Base-by-base conservation (phyloP, 805 yeast species). In the Candida railenensis region DNA sequence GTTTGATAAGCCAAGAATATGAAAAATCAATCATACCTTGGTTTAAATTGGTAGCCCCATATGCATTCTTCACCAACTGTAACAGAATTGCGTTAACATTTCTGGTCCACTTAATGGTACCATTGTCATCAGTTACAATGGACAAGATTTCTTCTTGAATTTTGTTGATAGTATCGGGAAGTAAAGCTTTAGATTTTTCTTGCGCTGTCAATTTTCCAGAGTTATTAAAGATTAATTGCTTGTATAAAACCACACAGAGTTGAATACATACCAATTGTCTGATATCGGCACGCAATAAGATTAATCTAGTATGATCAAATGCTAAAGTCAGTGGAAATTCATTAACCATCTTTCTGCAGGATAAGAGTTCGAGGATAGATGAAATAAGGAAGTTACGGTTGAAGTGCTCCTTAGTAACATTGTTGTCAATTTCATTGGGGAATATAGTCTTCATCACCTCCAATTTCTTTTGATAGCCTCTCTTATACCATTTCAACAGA, bases 21-120 rank as follows among this genome's bases (percentile, higher is more conserved):
- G 86, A 80, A 62, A 89, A 85, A 44, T 77, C 80, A 39, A 81
- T 71, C 56, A 73, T 55, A 15, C 62, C 52, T 48, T 76, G 77
- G 0, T 76, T 63, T 37, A 66, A 49, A 50, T 53, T 55, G 16
- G 55, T 52, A 4, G 34, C 40, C 4, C 40, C 40, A 20, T 42
- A 34, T 16, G 67, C 66, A 38, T 66, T 69, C 53, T 78, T 77
- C 30, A 78, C 77, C 42, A 86, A 58, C 59, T 85, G 95, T 49
- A 89, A 73, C 3, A 92, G 79, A 51, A 89, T 80, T 14, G 86
- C 74, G 52, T 81, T 77, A 21, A 88, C 79, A 63, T 89, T 89
- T 58, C 88, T 80, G 0, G 96, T 89, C 96, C 96, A 89, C 68
- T 90, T 88, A 48, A 88, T 81, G 61, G 87, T 87, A 1, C 96